Percentiles rank a stretch among this genome's conserved stretches.
Conservation (phyloP, 2,329 filamentous ascomycete species). For the Cercospora zeae-maydis region DNA sequence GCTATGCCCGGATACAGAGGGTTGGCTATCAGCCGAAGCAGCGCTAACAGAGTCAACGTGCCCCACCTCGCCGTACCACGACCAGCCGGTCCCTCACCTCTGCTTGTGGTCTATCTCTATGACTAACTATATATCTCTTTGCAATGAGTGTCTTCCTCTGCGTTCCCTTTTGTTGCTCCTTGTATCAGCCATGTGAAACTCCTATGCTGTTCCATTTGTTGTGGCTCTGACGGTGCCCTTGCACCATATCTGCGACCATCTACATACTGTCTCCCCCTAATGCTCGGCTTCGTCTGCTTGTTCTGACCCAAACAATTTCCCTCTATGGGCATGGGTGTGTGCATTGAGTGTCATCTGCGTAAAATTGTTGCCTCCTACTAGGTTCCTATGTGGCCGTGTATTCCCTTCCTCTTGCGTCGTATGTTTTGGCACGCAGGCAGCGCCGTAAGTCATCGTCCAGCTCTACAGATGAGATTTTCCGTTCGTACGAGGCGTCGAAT, state of each 20-base stretch:
- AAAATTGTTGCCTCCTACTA: slow-evolving; percentile 16
- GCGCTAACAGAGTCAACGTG: slow-evolving; percentile 6
- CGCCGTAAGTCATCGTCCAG: slow-evolving; percentile 10
- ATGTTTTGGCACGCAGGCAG: slow-evolving; percentile 10
- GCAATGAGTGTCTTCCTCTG: slow-evolving; percentile 3
- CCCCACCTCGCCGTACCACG: slow-evolving; percentile 17
- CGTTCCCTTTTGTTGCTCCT: slow-evolving; percentile 4
- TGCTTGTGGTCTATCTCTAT: slow-evolving; percentile 13
- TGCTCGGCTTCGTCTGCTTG: slow-evolving; percentile 2
- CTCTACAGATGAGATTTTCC: slow-evolving; percentile 11
- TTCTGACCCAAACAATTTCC: slow-evolving; percentile 8
- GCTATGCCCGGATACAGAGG: slow-evolving; percentile 17
- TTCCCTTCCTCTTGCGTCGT: slow-evolving; percentile 10
- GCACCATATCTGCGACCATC: slow-evolving; percentile 13
- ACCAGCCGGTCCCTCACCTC: slow-evolving; percentile 15
- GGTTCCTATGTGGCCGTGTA: slow-evolving; percentile 15
- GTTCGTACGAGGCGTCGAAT: slow-evolving; percentile 12
- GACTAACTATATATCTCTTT: slow-evolving; percentile 8
- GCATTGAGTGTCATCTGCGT: slow-evolving; percentile 8
- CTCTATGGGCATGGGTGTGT: slow-evolving; percentile 9
- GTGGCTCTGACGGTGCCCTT: slow-evolving; percentile 9
- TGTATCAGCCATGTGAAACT: slow-evolving; percentile 10
- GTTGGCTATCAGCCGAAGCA: slow-evolving; percentile 12
- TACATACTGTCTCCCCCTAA: slow-evolving; percentile 11
- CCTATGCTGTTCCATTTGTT: slow-evolving; percentile 10